Conservation (phyloP, 2,329 filamentous ascomycete species). For the Colletotrichum truncatum region DNA sequence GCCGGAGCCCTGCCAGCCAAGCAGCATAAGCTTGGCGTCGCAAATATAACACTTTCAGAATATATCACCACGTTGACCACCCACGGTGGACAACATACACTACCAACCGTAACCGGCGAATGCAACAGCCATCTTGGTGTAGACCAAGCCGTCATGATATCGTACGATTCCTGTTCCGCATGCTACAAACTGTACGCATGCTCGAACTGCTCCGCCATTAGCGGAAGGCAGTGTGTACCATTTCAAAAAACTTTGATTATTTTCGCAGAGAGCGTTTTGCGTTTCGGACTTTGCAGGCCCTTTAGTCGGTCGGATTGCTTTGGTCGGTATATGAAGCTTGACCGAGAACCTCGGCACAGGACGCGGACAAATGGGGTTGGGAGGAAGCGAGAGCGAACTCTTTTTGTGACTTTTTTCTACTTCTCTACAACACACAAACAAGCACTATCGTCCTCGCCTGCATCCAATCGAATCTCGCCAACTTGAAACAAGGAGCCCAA, state of each 20-base stretch:
- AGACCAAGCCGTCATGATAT: background rate
- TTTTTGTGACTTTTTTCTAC: constrained; percentile 14
- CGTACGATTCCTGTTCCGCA: background rate
- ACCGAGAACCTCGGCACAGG: background rate
- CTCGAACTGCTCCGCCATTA: constrained; percentile 1
- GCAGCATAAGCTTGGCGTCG: constrained; percentile 9
- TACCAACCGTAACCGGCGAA: constrained; percentile 11
- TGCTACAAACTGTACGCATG: background rate
- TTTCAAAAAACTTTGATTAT: constrained; percentile 9
- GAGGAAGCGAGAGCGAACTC: constrained; percentile 16
- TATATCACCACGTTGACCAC: background rate
- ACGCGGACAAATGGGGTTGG: background rate
- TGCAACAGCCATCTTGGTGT: background rate
- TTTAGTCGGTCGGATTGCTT: background rate
- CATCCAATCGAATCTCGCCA: background rate
- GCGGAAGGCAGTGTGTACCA: constrained; percentile 18
- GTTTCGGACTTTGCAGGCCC: constrained; percentile 1
- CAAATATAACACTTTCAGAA: background rate
- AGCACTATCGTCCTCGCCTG: background rate
- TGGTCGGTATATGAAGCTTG: constrained; percentile 16
- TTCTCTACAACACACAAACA: constrained; percentile 1
- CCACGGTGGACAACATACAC: background rate
- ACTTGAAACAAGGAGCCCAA: background rate
- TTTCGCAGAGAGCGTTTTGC: constrained; percentile 10
- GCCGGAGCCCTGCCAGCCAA: constrained; percentile 33